Conservation (phyloP, 2,329 filamentous ascomycete species). For the Fusarium stilboides region DNA sequence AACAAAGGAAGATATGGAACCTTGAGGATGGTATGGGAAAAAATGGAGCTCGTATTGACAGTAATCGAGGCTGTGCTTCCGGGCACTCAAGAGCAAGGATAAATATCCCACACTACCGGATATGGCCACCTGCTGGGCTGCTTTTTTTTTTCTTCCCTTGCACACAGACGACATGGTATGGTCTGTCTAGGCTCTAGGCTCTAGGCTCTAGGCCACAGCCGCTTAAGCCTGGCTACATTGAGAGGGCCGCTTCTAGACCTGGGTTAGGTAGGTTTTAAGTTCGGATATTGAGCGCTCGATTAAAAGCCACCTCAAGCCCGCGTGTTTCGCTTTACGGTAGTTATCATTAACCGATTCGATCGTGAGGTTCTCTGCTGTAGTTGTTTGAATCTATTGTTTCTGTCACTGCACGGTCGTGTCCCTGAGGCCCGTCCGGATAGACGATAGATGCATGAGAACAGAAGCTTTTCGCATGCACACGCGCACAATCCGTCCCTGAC, state of each 20-base stretch:
- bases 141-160: too few species aligned
- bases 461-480: constrained; percentile 1
- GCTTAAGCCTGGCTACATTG: constrained; percentile 9
- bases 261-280: too few species aligned
- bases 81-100: background rate
- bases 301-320: constrained; percentile 10
- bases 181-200: too few species aligned
- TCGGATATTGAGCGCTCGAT: too few species aligned
- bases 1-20: constrained; percentile 26
- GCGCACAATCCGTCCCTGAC: constrained; percentile 7
- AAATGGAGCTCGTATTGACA: constrained; percentile 17
- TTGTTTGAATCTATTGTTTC: constrained; percentile 33
- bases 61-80: constrained; percentile 19
- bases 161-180: too few species aligned
- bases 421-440: background rate
- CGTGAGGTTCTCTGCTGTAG: background rate
- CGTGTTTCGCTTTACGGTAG: constrained; percentile 27
- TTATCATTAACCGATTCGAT: constrained; percentile 20
- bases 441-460: background rate
- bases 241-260: constrained; percentile 15
- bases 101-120: too few species aligned
- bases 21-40: constrained; percentile 33
- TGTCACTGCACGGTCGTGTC: constrained; percentile 11
- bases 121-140: too few species aligned
- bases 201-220: constrained; percentile 8